A percentile compares a stretch with the other conserved stretches of the same genome.
Evolutionary conservation across 352 stramenopile species (phyloP).

Genomic region (Hyaloperonospora arabidopsidis): DNA sequence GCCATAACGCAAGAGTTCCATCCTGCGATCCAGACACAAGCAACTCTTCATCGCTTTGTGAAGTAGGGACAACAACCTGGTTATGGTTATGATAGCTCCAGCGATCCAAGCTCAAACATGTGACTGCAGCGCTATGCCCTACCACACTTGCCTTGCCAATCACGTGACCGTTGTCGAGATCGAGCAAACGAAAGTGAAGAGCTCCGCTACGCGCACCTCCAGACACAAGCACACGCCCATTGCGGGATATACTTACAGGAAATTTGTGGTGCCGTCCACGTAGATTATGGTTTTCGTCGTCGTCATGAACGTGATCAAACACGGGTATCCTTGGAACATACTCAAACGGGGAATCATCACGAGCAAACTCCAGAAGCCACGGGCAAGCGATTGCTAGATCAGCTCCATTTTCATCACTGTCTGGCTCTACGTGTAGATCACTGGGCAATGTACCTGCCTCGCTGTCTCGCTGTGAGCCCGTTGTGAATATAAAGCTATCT

Average conservation of each 20-base stretch:
- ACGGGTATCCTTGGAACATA: constrained; percentile 73
- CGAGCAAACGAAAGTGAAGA: constrained; percentile 65
- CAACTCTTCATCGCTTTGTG: constrained; percentile 64
- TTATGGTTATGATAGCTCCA: constrained; percentile 40
- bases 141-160: constrained; percentile 76
- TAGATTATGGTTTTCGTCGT: constrained; percentile 12
- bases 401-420: constrained; percentile 4
- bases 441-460: constrained; percentile 12
- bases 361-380: constrained; percentile 61
- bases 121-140: constrained; percentile 59
- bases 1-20: constrained; percentile 59
- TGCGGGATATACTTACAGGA: constrained; percentile 56
- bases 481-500: constrained; percentile 14
- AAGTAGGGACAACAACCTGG: constrained; percentile 20
- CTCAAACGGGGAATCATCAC: constrained; percentile 72
- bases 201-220: constrained; percentile 66
- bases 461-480: constrained; percentile 10
- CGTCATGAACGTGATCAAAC: constrained; percentile 38
- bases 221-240: constrained; percentile 64
- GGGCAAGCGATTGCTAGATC: constrained; percentile 32
- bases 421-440: background rate
- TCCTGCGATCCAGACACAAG: constrained; percentile 68
- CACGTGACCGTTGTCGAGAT: constrained; percentile 77
- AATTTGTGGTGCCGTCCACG: constrained; percentile 22
- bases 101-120: constrained; percentile 63